A percentile compares a stretch with the other conserved stretches of the same genome.
Evolutionary conservation across 306 rosid species (phyloP).

Genomic region (Lablab purpureus): DNA sequence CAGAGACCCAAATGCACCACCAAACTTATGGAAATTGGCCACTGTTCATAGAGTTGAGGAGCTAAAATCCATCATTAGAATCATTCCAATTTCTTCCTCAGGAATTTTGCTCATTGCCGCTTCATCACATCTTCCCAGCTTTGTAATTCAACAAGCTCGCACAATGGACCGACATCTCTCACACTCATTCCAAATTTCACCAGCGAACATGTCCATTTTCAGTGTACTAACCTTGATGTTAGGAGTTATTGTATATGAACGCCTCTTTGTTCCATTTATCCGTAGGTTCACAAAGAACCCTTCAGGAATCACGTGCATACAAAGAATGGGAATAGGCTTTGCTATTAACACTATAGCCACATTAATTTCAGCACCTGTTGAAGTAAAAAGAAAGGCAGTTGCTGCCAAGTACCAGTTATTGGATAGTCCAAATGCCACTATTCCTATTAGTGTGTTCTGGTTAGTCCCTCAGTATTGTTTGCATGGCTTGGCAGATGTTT

Average conservation of each 20-base stretch:
- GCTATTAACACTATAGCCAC: conserved; percentile 65
- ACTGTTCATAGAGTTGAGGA: conserved; percentile 82
- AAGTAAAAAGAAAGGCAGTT: conserved; percentile 61
- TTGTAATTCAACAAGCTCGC: conserved; percentile 75
- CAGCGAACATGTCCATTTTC: conserved; percentile 68
- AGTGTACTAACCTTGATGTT: conserved; percentile 57
- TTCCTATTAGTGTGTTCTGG: conserved; percentile 79
- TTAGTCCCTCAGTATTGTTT: conserved; percentile 71
- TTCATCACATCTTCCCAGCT: conserved; percentile 66
- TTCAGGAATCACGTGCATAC: conserved; percentile 73
- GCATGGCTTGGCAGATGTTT: conserved; percentile 73
- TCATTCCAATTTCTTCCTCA: conserved; percentile 71
- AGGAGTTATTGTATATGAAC: conserved; percentile 73
- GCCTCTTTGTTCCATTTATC: conserved; percentile 64
- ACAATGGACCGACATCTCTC: conserved; percentile 68
- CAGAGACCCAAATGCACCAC: conserved; percentile 45
- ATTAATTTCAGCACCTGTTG: conserved; percentile 54
- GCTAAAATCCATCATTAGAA: conserved; percentile 68
- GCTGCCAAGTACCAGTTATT: conserved; percentile 59
- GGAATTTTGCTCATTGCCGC: conserved; percentile 64
- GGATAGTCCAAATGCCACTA: conserved; percentile 59
- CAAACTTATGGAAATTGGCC: conserved; percentile 70
- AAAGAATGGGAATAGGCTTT: conserved; percentile 78
- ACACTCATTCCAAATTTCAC: conserved; percentile 64
- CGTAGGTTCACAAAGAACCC: conserved; percentile 60